Conservation (phyloP, 805 yeast species). For the Sungouiozyma ichnusensis region DNA sequence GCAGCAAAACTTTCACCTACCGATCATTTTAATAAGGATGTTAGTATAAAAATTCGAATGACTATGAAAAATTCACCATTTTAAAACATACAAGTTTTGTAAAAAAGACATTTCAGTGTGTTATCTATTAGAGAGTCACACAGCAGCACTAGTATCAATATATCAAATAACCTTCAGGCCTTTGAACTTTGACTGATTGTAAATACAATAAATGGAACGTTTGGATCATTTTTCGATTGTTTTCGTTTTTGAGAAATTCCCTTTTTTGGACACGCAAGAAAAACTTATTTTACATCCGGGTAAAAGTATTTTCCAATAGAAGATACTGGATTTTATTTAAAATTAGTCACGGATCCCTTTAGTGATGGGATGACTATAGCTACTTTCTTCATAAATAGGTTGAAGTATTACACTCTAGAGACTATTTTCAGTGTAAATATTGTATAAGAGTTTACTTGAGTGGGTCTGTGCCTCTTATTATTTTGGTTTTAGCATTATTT, state of each 20-base stretch:
- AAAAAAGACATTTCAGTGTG: slow-evolving; percentile 17
- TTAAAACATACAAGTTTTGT: slow-evolving; percentile 22
- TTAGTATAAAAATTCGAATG: slow-evolving; percentile 1
- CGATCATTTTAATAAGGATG: background rate
- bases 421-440: too few species aligned
- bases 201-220: background rate
- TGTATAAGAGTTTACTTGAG: too few species aligned
- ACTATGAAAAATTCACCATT: background rate
- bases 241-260: background rate
- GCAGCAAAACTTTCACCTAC: background rate
- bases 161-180: too few species aligned
- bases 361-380: background rate
- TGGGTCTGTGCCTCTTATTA: too few species aligned
- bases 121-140: background rate
- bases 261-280: background rate
- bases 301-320: background rate
- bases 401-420: too few species aligned
- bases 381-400: too few species aligned
- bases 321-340: background rate
- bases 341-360: background rate
- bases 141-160: too few species aligned
- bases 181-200: too few species aligned
- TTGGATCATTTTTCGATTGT: background rate
- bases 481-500: too few species aligned
- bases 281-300: background rate